These are phyloP conservation scores for Phaseolus coccineus DNA, from an alignment of 331 rosid genomes.

Conservation along the genomic window DNA sequence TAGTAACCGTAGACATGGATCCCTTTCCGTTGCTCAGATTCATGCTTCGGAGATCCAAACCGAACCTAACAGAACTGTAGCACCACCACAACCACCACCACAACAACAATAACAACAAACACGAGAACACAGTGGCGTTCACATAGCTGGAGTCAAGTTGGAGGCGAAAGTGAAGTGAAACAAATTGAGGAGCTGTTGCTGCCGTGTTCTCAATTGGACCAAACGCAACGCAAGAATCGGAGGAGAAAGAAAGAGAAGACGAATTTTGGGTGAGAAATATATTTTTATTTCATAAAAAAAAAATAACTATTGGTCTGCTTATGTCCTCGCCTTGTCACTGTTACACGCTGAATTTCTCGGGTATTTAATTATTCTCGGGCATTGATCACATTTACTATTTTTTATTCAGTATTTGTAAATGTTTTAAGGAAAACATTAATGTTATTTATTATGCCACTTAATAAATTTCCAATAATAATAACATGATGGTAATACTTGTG, in stretches of 20 bases:
- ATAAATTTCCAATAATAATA: not conserved
- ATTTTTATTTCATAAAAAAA: not conserved
- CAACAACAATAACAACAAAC: not conserved
- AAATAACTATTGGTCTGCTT: slow-evolving; percentile 34
- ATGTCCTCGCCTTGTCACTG: slow-evolving; percentile 50
- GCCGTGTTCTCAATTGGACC: slow-evolving; percentile 51
- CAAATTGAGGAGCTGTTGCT: not conserved
- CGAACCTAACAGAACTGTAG: slow-evolving; percentile 5
- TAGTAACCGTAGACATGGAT: slow-evolving; percentile 68
- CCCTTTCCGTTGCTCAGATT: slow-evolving; percentile 72
- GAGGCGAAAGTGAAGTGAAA: slow-evolving; percentile 8
- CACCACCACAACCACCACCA: not conserved
- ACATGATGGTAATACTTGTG: not conserved
- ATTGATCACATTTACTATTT: slow-evolving; percentile 12
- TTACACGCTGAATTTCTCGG: slow-evolving; percentile 60
- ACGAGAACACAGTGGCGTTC: not conserved
- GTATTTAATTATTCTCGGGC: slow-evolving; percentile 42
- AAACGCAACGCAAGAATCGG: slow-evolving; percentile 55
- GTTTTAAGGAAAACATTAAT: not conserved
- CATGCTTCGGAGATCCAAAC: slow-evolving; percentile 68
- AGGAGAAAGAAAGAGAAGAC: slow-evolving; percentile 42
- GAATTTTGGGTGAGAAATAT: slow-evolving; percentile 34
- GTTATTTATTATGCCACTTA: not conserved
- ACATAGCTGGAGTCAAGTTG: slow-evolving; percentile 45
- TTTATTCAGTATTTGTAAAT: not conserved